Evolutionary conservation across 495 filamentous ascomycete species (phyloP).

Genomic region (Lasiosphaeris hirsuta): DNA sequence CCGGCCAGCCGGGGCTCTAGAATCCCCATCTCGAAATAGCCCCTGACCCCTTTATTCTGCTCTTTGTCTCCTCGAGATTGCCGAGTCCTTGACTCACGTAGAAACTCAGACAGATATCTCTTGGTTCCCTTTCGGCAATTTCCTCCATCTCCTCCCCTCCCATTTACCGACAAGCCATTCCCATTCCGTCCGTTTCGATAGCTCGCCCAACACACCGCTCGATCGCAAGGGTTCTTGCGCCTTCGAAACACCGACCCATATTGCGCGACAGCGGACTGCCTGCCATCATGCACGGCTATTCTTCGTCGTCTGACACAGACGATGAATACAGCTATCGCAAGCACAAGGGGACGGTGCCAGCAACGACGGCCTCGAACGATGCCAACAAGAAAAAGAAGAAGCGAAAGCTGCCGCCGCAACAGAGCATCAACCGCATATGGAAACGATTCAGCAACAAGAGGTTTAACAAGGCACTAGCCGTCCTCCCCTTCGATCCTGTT

Average conservation of each 20-base stretch:
- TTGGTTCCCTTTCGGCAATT: neutral
- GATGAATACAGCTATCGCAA: slow-evolving; percentile 34
- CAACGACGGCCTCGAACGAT: slow-evolving; percentile 20
- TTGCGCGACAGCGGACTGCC: no score
- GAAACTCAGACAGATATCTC: slow-evolving; percentile 6
- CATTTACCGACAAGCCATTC: neutral
- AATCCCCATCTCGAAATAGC: slow-evolving; percentile 3
- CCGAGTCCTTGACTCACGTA: neutral
- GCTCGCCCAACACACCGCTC: no score
- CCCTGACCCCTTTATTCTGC: slow-evolving; percentile 15
- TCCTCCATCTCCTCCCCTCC: neutral
- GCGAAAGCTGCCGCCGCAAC: slow-evolving; percentile 65
- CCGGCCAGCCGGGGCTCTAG: neutral
- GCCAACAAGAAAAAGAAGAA: slow-evolving; percentile 51
- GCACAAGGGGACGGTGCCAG: slow-evolving; percentile 24
- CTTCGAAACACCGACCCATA: neutral
- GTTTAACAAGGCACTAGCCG: slow-evolving; percentile 45
- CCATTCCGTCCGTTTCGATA: no score
- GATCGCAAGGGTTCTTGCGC: no score
- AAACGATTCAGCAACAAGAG: slow-evolving; percentile 66
- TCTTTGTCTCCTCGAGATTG: neutral
- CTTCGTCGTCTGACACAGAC: slow-evolving; percentile 34
- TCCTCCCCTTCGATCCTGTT: slow-evolving; percentile 49
- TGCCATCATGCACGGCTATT: slow-evolving; percentile 36
- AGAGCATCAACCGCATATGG: slow-evolving; percentile 77